Evolutionary conservation across 495 filamentous ascomycete genomes (phyloP), one percentile per base, ranked within the genome.

Genomic region (Glarea lozoyensis): DNA sequence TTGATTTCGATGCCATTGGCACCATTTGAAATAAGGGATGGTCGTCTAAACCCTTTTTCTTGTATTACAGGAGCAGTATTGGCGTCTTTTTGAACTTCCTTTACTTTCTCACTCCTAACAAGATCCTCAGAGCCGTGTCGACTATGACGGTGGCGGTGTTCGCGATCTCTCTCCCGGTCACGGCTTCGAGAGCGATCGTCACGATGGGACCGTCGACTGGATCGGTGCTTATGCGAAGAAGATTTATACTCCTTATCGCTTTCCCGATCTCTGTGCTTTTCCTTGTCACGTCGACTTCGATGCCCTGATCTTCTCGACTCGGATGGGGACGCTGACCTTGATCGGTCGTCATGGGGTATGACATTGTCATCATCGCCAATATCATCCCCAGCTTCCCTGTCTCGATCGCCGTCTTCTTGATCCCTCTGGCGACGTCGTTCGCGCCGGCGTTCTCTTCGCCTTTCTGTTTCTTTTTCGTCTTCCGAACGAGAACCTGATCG

Each of bases 401-500:
- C 43, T 11, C 42, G 43, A 42, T 33, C 36, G 36, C 41, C 45
- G 39, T 23, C 46, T 39, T 56, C 49, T 33, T 56, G 42, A 12
- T 49, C 46, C 11, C 37, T 25, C 9, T 49, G 49, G 4, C 49
- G 48, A 17, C 45, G 53, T 55, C 52, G 52, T 42, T 52, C 62
- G 40, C 59, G 53, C 5, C 62, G 61, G 40, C 62, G 61, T 23
- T 75, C 72, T 10, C 64, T 64, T 23, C 62, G 54, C 35, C 60
- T 57, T 22, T 78, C 69, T 12, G 68, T 72, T 20, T 75, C 70
- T 19, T 68, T 68, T 12, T 64, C 66, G 21, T 64, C 63, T 10
- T 68, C 63, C 0, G 71, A 63, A 10, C 56, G 52, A 19, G 68
- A 77, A 6, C 63, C 54, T 3, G 79, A 81, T 10, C 70, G 75